These are phyloP conservation scores for Nepenthes gracilis DNA, from an alignment of 148 eudicot genomes.

Conservation along the genomic window DNA sequence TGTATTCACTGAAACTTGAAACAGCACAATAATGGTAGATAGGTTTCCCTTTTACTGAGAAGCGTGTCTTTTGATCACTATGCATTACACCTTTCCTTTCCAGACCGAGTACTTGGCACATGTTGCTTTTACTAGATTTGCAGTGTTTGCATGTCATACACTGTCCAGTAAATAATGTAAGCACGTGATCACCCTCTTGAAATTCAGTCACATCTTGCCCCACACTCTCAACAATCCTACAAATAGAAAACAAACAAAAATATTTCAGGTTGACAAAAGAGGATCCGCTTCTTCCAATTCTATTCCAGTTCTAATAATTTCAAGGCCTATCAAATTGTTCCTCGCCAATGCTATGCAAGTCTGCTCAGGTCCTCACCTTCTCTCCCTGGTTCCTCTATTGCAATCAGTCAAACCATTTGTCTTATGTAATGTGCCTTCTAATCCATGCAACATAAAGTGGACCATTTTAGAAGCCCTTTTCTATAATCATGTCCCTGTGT, in stretches of 20 bases:
- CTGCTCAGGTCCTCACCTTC: too few species aligned
- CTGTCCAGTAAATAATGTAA: constrained; percentile 88
- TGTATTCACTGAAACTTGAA: constrained; percentile 94
- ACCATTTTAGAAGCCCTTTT: too few species aligned
- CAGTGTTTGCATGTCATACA: constrained; percentile 88
- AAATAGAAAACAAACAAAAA: background rate
- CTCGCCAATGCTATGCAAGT: too few species aligned
- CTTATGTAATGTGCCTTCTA: too few species aligned
- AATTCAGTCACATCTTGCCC: constrained; percentile 89
- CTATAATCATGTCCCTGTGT: too few species aligned
- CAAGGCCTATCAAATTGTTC: too few species aligned
- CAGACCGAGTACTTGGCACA: constrained; percentile 82
- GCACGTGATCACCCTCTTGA: constrained; percentile 80
- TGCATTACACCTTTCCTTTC: constrained; percentile 94
- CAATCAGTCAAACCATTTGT: too few species aligned
- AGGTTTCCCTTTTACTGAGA: constrained; percentile 62
- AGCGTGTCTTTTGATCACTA: constrained; percentile 86
- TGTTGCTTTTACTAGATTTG: constrained; percentile 70
- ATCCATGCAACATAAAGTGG: too few species aligned
- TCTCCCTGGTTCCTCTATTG: too few species aligned
- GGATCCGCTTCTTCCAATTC: constrained; percentile 2
- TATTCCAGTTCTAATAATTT: too few species aligned
- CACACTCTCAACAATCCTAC: constrained; percentile 86
- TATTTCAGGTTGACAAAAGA: background rate
- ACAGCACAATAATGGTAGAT: constrained; percentile 92